These are phyloP conservation scores for Entomophthora muscae DNA, from an alignment of 371 early-diverging fungal species.

Conservation along the genomic window DNA sequence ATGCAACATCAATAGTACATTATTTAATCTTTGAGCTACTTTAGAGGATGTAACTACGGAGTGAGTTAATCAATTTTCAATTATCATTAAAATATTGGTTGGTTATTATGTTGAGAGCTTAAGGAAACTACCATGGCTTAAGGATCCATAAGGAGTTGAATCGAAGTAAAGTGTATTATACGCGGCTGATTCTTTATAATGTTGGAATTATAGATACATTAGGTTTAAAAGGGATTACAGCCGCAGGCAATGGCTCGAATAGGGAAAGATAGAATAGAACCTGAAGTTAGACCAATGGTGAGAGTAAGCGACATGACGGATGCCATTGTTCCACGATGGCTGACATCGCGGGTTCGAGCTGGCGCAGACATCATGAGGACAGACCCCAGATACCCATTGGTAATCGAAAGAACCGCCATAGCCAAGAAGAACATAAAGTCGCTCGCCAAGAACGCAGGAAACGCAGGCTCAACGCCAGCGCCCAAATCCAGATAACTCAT, in stretches of 20 bases:
- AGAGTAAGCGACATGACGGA: slow-evolving; percentile 46
- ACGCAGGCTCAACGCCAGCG: slow-evolving; percentile 12
- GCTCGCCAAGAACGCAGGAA: slow-evolving; percentile 32
- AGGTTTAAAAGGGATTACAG: slow-evolving; percentile 11
- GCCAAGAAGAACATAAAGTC: slow-evolving; percentile 39
- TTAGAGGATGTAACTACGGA: too few relatives aligned
- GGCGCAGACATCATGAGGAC: slow-evolving; percentile 63
- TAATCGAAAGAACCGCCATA: slow-evolving; percentile 36
- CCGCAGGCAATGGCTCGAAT: slow-evolving; percentile 15
- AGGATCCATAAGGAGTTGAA: too few relatives aligned
- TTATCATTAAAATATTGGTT: too few relatives aligned
- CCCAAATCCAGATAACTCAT: slow-evolving; percentile 39
- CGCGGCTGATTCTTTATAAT: too few relatives aligned
- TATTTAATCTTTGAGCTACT: too few relatives aligned
- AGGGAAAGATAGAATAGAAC: slow-evolving; percentile 34
- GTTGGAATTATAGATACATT: too few relatives aligned
- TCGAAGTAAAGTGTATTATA: too few relatives aligned
- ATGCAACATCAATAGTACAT: too few relatives aligned
- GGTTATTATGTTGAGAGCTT: too few relatives aligned
- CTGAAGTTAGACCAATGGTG: slow-evolving; percentile 27
- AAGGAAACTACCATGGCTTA: too few relatives aligned
- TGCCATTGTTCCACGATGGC: slow-evolving; percentile 41
- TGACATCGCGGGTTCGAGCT: slow-evolving; percentile 21
- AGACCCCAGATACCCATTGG: slow-evolving; percentile 53
- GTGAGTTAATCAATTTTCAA: too few relatives aligned